Evolutionary conservation across 1,284 basidiomycete species (phyloP).

Genomic region (Rhodotorula glutinis): DNA sequence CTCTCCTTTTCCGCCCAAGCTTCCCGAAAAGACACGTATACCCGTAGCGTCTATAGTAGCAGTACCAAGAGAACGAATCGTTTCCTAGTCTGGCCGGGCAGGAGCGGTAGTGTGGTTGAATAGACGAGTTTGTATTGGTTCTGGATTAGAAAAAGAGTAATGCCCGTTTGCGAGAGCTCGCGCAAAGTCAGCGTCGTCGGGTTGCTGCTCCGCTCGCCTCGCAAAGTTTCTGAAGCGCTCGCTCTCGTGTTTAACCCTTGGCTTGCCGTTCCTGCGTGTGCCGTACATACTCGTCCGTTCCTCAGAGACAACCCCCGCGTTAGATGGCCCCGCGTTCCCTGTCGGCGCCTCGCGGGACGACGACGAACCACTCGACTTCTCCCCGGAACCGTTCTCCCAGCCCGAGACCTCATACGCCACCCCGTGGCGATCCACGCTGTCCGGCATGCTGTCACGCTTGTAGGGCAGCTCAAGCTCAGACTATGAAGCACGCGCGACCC

Average conservation of each 20-base stretch:
- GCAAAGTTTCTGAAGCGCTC: too few species aligned
- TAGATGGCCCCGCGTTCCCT: background rate
- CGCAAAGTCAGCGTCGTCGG: too few species aligned
- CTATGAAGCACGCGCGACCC: background rate
- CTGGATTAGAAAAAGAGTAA: background rate
- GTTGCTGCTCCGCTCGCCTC: too few species aligned
- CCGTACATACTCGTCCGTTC: background rate
- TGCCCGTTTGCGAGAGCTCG: background rate
- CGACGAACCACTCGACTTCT: background rate
- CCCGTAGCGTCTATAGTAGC: background rate
- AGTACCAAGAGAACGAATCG: background rate
- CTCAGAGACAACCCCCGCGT: background rate
- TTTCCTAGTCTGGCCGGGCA: too few species aligned
- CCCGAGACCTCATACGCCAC: background rate
- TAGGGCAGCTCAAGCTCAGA: background rate
- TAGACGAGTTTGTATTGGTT: background rate
- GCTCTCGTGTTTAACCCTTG: too few species aligned
- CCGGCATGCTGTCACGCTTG: constrained; percentile 4
- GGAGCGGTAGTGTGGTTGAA: too few species aligned
- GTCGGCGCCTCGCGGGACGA: background rate
- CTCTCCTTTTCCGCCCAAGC: background rate
- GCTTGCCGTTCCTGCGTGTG: background rate
- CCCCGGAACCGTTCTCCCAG: background rate
- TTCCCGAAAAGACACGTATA: background rate
- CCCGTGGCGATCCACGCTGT: constrained; percentile 1